Base-by-base conservation (phyloP, 2,329 filamentous ascomycete species). In the Torrubiella hemipterigena region DNA sequence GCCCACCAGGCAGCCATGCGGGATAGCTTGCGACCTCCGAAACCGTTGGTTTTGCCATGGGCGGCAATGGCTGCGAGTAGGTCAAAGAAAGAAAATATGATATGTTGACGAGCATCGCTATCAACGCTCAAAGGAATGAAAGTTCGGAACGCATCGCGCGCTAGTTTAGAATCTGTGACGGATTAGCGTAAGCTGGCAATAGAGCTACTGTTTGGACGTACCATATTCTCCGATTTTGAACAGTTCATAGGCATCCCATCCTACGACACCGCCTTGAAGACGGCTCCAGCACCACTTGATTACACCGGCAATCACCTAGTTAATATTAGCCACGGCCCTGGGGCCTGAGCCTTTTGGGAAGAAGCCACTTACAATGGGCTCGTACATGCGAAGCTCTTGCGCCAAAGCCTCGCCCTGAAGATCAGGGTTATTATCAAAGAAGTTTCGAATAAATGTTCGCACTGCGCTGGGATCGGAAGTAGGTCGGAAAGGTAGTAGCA, bases 221-320 rank as follows among this genome's bases (percentile, higher is more conserved):
- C 86, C 86, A 65, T 81, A 74, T 61, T 98, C 91, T 51, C 91
- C 91, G 42, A 93, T 79, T 48, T 82, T 86, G 67, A 98, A 98
- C 15, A 93, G 70, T 52, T 96, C 87, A 51, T 98, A 98, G 25
- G 85, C 85, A 48, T 95, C 86, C 91, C 91, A 96, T 35, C 85
- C 86, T 21, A 98, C 87, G 11, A 98, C 77, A 48, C 91, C 91
- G 36, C 86, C 85, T 25, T 81, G 75, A 30, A 98, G 65, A 58
- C 91, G 76, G 53, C 84, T 87, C 91, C 91, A 98, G 56, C 89
- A 96, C 91, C 91, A 98, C 64, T 96, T 98, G 42, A 91, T 68
- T 25, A 95, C 86, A 46, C 87, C 91, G 41, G 86, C 87, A 32
- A 98, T 72, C 34, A 93, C 86, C 85, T 94, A 40, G 18, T 23